Base-by-base conservation (phyloP, 2,329 filamentous ascomycete species). In the Endothia cerciana region DNA sequence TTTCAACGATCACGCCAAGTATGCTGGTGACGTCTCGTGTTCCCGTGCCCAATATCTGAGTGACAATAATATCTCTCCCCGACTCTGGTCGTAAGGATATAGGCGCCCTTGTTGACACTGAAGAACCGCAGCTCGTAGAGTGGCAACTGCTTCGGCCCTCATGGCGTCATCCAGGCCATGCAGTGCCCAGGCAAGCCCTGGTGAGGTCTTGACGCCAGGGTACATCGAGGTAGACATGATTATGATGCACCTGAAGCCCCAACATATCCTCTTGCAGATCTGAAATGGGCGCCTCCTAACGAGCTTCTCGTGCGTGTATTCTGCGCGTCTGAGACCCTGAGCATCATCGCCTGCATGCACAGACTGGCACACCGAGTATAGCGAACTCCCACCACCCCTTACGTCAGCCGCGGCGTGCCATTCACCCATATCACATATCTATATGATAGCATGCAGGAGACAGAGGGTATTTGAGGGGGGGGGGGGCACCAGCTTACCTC, bases 231-330 rank as follows among this genome's bases (percentile, higher is more conserved):
- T n/a, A n/a, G n/a, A n/a, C 43, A 41, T 49, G 25, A 61, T 36
- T 10, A 19, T 33, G 19, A 49, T 41, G 33, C 59, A 28, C 30
- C 59, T n/a, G n/a, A 41, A 25, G 47, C 17, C 3, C 43, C 59
- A 36, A 61, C 19, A 36, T 61, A 61, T 25, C 59, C 59, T n/a
- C 17, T 40, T 41, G 28, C 43, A 3, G 59, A 49, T 51, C 41
- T 45, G 28, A 61, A n/a, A 49, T 1, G 40, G 43, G 6, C 43
- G 43, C 43, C 59, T 40, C 33, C 33, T n/a, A 2, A 36, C 49
- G 28, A 61, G 59, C 28, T 61, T 61, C 17, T 51, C 43, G 43
- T 36, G 49, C 11, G 59, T 41, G 19, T 49, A 17, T 19, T 36
- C 49, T n/a, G 43, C 33, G 43, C 49, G 36, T 22, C 47, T 61